Evolutionary conservation across 441 rosid genomes (phyloP).

Genomic region (Pelargonium fulgidum): DNA sequence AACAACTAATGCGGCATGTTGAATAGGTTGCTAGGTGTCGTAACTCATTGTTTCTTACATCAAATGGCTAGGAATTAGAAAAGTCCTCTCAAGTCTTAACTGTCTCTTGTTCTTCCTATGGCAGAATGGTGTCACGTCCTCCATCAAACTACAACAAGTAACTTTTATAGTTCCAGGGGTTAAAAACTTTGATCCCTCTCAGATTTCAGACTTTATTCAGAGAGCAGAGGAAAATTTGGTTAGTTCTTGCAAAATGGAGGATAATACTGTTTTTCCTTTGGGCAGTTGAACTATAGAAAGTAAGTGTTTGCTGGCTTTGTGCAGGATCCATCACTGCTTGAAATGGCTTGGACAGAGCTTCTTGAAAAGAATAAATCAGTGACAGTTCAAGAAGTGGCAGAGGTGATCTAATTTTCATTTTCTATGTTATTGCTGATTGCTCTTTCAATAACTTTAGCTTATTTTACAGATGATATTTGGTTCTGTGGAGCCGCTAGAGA

Average conservation of each 20-base stretch:
- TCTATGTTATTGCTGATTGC: background rate
- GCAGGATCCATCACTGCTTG: conserved; percentile 76
- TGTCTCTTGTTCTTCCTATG: conserved; percentile 15
- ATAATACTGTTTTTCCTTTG: background rate
- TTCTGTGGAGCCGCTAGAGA: conserved; percentile 66
- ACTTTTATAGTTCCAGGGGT: conserved; percentile 75
- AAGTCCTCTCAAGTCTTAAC: conserved; percentile 14
- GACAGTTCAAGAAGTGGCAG: conserved; percentile 19
- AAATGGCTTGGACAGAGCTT: conserved; percentile 93
- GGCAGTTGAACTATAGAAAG: conserved; percentile 9
- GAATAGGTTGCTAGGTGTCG: conserved; percentile 51
- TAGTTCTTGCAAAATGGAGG: conserved; percentile 23
- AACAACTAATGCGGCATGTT: conserved; percentile 37
- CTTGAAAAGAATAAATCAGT: conserved; percentile 69
- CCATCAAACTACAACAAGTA: conserved; percentile 79
- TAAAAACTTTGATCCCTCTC: conserved; percentile 55
- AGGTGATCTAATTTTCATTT: conserved; percentile 18
- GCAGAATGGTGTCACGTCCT: conserved; percentile 67
- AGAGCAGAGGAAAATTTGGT: conserved; percentile 73
- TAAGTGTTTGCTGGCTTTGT: conserved; percentile 16
- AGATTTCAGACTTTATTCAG: conserved; percentile 51
- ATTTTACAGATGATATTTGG: conserved; percentile 80
- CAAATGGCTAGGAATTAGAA: conserved; percentile 12
- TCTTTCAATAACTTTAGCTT: conserved; percentile 31
- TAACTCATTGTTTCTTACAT: conserved; percentile 16